phyloP scores from a whole-genome alignment of 2,329 filamentous ascomycete genomes.

The Shiraia bambusicola region DNA sequence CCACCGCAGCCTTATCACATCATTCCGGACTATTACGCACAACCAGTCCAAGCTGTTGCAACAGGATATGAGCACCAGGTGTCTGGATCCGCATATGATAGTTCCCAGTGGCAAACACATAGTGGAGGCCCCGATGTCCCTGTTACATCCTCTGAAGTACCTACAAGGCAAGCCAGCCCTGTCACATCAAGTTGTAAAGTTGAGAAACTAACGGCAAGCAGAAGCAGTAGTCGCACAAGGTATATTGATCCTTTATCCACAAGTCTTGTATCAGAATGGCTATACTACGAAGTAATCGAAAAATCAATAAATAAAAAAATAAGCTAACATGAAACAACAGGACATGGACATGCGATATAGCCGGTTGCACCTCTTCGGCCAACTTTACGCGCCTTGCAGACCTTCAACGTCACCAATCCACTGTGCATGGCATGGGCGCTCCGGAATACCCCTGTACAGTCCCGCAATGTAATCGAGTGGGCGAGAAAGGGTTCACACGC shows the following conservation, averaged over 20 bases:
- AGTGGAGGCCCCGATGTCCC: conserved; percentile 4
- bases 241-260: conserved; percentile 10
- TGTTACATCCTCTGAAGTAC: conserved; percentile 4
- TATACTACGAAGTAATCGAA: no score
- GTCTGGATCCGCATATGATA: conserved; percentile 12
- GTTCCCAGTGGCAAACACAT: conserved; percentile 14
- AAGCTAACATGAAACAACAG: conserved; percentile 13
- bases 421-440: conserved; percentile 32
- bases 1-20: conserved; percentile 32
- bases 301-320: no score
- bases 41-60: conserved; percentile 12
- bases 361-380: conserved; percentile 34
- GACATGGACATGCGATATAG: conserved; percentile 36
- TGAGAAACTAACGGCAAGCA: conserved; percentile 1
- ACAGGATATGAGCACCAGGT: conserved; percentile 13
- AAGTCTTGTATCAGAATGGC: no score
- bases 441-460: conserved; percentile 39
- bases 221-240: conserved; percentile 23
- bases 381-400: conserved; percentile 40
- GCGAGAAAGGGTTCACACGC: conserved; percentile 54
- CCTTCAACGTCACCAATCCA: conserved; percentile 40
- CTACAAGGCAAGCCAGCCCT: conserved; percentile 9
- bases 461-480: conserved; percentile 33
- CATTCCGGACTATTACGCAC: conserved; percentile 26
- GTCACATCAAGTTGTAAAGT: background rate